phyloP scores from a whole-genome alignment of 768 basidiomycete genomes.

The Lentinula aciculospora region DNA sequence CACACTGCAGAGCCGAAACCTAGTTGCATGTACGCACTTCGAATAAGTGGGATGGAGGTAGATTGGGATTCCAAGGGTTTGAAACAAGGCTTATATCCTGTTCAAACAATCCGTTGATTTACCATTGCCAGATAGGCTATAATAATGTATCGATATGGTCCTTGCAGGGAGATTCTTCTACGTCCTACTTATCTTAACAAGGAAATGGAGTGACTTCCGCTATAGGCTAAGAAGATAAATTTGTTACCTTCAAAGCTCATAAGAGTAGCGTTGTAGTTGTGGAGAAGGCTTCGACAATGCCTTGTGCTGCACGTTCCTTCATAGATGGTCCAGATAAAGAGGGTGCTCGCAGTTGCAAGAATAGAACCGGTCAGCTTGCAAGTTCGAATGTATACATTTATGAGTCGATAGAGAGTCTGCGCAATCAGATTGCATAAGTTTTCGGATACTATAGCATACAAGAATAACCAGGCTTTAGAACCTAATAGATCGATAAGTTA shows the following conservation, averaged over 20 bases:
- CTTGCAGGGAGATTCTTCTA: too few species aligned
- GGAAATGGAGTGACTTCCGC: constrained; percentile 1
- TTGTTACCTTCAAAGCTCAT: neutral
- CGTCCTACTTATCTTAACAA: too few species aligned
- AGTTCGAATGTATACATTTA: neutral
- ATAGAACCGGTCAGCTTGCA: neutral
- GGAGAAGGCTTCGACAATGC: neutral
- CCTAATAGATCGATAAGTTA: neutral
- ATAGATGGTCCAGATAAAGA: neutral
- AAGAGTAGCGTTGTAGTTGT: too few species aligned
- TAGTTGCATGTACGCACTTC: neutral
- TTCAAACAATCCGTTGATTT: neutral
- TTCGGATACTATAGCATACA: neutral
- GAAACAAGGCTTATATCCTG: neutral
- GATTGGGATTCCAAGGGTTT: neutral
- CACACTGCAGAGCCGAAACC: neutral
- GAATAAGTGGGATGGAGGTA: neutral
- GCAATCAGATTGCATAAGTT: neutral
- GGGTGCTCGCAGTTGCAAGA: neutral
- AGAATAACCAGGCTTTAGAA: neutral
- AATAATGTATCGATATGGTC: too few species aligned
- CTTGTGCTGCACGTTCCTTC: neutral
- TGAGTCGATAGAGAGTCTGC: neutral
- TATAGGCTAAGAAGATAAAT: neutral
- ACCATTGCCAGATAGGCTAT: neutral